Conservation (phyloP, 352 stramenopile genomes). For the Aphanomyces stellatus region DNA sequence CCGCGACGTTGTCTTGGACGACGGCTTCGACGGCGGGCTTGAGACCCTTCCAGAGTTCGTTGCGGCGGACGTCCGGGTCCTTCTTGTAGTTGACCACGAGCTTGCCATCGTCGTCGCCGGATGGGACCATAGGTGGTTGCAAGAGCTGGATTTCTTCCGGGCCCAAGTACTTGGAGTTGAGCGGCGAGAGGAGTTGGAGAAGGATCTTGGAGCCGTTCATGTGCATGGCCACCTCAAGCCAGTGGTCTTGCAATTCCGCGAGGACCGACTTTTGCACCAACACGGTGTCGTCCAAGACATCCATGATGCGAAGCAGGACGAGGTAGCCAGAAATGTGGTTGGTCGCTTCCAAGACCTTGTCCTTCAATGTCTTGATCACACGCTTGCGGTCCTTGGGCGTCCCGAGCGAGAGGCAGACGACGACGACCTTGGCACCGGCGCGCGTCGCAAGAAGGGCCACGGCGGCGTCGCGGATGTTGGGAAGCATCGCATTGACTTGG, state of each 20-base stretch:
- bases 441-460: slow-evolving; percentile 79
- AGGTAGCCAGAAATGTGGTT: slow-evolving; percentile 88
- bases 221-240: slow-evolving; percentile 63
- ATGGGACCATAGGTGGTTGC: slow-evolving; percentile 62
- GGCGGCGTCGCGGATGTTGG: slow-evolving; percentile 78
- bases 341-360: slow-evolving; percentile 81
- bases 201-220: slow-evolving; percentile 67
- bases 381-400: slow-evolving; percentile 86
- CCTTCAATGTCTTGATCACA: slow-evolving; percentile 87
- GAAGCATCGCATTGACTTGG: slow-evolving; percentile 78
- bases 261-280: slow-evolving; percentile 86
- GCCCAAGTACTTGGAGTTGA: slow-evolving; percentile 80
- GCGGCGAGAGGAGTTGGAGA: slow-evolving; percentile 63
- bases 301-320: slow-evolving; percentile 81
- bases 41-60: slow-evolving; percentile 68
- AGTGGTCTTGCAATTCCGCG: slow-evolving; percentile 64
- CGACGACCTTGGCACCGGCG: slow-evolving; percentile 79
- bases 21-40: slow-evolving; percentile 77
- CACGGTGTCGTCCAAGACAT: slow-evolving; percentile 87
- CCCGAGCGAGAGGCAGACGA: slow-evolving; percentile 74
- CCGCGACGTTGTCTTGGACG: slow-evolving; percentile 45
- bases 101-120: slow-evolving; percentile 43
- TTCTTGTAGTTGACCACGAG: slow-evolving; percentile 86
- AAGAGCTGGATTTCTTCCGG: slow-evolving; percentile 66
- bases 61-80: slow-evolving; percentile 57